Conservation (phyloP, 352 stramenopile genomes). For the Aphanomyces euteiches region DNA sequence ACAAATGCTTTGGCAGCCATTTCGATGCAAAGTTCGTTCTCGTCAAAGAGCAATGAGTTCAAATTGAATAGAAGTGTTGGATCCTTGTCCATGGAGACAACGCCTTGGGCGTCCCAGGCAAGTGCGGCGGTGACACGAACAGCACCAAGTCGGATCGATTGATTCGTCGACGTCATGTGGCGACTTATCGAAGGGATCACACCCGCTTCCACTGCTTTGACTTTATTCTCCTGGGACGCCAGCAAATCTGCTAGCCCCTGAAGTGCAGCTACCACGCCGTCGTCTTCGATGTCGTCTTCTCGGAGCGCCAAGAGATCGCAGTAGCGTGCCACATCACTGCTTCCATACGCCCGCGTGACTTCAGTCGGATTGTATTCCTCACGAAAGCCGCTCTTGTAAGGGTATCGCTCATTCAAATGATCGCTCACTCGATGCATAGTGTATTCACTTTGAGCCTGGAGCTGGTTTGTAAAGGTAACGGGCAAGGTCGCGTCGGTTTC, state of each 20-base stretch:
- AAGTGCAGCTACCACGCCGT: slow-evolving; percentile 1
- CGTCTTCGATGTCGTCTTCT: slow-evolving; percentile 5
- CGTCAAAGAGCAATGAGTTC: slow-evolving; percentile 21
- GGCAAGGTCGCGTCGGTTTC: no score
- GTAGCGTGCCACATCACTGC: slow-evolving; percentile 13
- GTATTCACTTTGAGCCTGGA: no score
- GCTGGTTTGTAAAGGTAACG: no score
- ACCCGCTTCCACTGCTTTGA: slow-evolving; percentile 17
- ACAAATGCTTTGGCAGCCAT: slow-evolving; percentile 8
- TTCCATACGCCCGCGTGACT: slow-evolving; percentile 21
- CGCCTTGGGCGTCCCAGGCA: slow-evolving; percentile 20
- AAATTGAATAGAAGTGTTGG: slow-evolving; percentile 28
- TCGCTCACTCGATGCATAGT: slow-evolving; percentile 29
- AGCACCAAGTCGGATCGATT: neutral
- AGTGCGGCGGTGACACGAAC: slow-evolving; percentile 14
- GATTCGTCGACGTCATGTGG: slow-evolving; percentile 16
- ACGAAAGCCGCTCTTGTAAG: slow-evolving; percentile 25
- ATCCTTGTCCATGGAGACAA: slow-evolving; percentile 16
- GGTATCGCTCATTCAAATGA: slow-evolving; percentile 21
- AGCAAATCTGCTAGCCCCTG: slow-evolving; percentile 13
- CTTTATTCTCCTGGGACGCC: slow-evolving; percentile 22
- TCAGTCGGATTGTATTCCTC: slow-evolving; percentile 19
- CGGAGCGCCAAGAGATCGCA: slow-evolving; percentile 16
- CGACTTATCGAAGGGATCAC: slow-evolving; percentile 19
- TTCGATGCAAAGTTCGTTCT: neutral